Conservation (phyloP, 2,329 filamentous ascomycete species). For the Exophiala alcalophila region DNA sequence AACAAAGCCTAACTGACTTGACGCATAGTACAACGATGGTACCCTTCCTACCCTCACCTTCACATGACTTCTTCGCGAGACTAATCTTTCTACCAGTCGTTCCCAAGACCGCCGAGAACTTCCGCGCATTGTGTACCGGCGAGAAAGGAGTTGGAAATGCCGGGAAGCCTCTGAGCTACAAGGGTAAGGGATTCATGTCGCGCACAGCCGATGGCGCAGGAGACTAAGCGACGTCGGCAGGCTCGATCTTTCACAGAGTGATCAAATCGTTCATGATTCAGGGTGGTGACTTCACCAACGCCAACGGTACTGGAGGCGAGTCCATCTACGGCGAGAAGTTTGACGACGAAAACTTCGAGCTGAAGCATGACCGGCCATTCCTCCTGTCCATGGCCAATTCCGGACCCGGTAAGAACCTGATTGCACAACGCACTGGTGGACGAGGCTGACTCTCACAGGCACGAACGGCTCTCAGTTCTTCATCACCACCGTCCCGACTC, state of each 20-base stretch:
- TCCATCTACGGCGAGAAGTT: conserved; percentile 98
- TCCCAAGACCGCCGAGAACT: conserved; percentile 95
- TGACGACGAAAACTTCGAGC: conserved; percentile 89
- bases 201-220: not conserved
- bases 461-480: conserved; percentile 99
- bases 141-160: conserved; percentile 82
- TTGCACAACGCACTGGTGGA: not conserved
- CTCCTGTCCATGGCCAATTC: conserved; percentile 97
- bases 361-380: conserved; percentile 90
- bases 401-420: conserved; percentile 66
- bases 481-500: conserved; percentile 90
- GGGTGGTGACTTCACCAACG: conserved; percentile 92
- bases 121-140: conserved; percentile 88
- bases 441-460: conserved; percentile 45
- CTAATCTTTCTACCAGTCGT: conserved; percentile 65
- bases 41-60: not conserved
- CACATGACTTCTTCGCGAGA: not conserved
- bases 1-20: conserved; percentile 14
- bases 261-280: conserved; percentile 99
- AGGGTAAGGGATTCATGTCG: conserved; percentile 49
- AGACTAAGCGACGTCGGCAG: conserved; percentile 37
- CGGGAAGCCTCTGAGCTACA: conserved; percentile 87
- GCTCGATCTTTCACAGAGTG: conserved; percentile 87
- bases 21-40: conserved; percentile 28
- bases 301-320: conserved; percentile 93